These are phyloP conservation scores for Pichia sp. DNA, from an alignment of 1,139 yeast genomes.

Conservation along the genomic window DNA sequence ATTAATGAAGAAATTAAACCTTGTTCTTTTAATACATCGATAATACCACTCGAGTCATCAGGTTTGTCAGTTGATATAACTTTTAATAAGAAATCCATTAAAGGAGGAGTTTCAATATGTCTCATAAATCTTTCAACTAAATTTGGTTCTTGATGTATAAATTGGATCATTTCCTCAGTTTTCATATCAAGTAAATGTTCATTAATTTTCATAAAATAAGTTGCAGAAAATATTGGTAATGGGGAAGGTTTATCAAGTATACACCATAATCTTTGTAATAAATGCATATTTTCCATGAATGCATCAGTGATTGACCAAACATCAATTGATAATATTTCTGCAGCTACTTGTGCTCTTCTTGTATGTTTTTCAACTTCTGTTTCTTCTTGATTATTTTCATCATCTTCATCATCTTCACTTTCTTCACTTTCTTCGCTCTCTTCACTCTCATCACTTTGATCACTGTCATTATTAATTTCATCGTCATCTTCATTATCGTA, in stretches of 20 bases:
- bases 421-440: conserved; percentile 22
- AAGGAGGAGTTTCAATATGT: conserved; percentile 78
- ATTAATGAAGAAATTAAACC: conserved; percentile 54
- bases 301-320: conserved; percentile 94
- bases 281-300: conserved; percentile 66
- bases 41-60: conserved; percentile 70
- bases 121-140: conserved; percentile 66
- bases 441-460: conserved; percentile 33
- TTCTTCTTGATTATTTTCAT: conserved; percentile 31
- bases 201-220: conserved; percentile 89
- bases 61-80: conserved; percentile 76
- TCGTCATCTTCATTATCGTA: conserved; percentile 6
- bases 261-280: conserved; percentile 71
- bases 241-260: conserved; percentile 62
- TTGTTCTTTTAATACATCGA: conserved; percentile 63
- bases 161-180: conserved; percentile 72
- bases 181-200: conserved; percentile 91
- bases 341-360: conserved; percentile 78
- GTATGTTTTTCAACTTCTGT: conserved; percentile 49
- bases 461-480: conserved; percentile 24
- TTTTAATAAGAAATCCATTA: conserved; percentile 76
- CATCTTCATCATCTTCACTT: conserved; percentile 23
- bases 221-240: conserved; percentile 69
- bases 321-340: conserved; percentile 86
- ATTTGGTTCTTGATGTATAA: conserved; percentile 57